phyloP scores from a whole-genome alignment of 2,329 filamentous ascomycete genomes.

The Alternaria conjuncta region DNA sequence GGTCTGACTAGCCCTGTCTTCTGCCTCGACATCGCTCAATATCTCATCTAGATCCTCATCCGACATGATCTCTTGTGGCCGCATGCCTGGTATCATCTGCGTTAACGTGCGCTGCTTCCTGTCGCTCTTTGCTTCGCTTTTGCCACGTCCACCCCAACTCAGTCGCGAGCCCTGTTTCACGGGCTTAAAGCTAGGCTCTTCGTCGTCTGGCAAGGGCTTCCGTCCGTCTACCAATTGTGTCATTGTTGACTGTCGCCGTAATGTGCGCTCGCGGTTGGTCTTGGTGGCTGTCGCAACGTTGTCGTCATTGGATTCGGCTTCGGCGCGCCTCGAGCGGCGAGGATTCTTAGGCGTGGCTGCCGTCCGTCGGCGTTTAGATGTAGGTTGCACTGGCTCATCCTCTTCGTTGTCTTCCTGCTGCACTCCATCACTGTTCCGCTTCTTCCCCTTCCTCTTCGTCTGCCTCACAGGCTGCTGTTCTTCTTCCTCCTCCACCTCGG shows the following conservation, averaged over 20 bases:
- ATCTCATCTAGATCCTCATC: conserved; percentile 29
- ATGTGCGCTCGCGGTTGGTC: conserved; percentile 7
- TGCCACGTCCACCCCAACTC: conserved; percentile 28
- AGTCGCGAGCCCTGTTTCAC: conserved; percentile 23
- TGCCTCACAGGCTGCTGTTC: not conserved
- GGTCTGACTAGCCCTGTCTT: conserved; percentile 16
- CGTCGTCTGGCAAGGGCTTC: conserved; percentile 19
- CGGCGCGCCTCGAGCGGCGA: conserved; percentile 1
- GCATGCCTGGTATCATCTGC: conserved; percentile 43
- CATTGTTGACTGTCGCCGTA: conserved; percentile 45
- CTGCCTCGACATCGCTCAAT: conserved; percentile 21
- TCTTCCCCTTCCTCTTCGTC: conserved; percentile 18
- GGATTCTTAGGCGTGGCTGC: conserved; percentile 1
- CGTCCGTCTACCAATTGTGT: conserved; percentile 41
- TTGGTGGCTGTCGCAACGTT: not conserved
- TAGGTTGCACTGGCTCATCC: conserved; percentile 4
- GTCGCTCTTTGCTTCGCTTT: conserved; percentile 18
- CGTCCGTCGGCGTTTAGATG: conserved; percentile 30
- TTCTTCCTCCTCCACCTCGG: not conserved
- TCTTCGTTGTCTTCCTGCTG: conserved; percentile 11
- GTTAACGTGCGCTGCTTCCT: conserved; percentile 41
- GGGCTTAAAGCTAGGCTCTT: conserved; percentile 35
- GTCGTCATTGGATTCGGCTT: conserved; percentile 10
- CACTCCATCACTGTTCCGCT: conserved; percentile 18
- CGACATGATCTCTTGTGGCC: conserved; percentile 18